Base-by-base conservation (phyloP, 495 filamentous ascomycete genomes). In the Penicillium coprophilum region DNA sequence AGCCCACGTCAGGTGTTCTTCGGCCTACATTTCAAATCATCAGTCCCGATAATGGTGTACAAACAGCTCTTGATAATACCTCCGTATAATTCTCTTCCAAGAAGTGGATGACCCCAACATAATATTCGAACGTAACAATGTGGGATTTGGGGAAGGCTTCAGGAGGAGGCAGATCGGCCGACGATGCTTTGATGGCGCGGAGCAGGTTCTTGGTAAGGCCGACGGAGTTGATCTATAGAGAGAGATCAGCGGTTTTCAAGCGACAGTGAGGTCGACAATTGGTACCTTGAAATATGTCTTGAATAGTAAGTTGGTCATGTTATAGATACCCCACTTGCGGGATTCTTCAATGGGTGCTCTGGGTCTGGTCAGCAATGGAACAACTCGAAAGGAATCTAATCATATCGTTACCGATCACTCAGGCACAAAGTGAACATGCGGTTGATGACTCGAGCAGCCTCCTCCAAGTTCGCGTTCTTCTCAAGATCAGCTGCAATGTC, bases 311-410 rank as follows among this genome's bases (percentile, higher is more conserved):
- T 96, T 97, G 56, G 89, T 89, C 38, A 87, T 91, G 69, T 92
- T 88, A 74, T 97, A 98, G 40, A 93, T 85, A 0, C 90, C 95
- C 95, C 95, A 97, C 81, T 97, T 98, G 7, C 95, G 83, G 0
- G 93, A 96, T 43, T 94, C 87, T 66, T 93, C 87, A 23, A 96
- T 75, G 7, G 90, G 83, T 17, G 91, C 87, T 56, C 93, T 97
- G 71, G 48, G 17, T 65, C 41, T 24, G 40, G 50, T 76, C 36
- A 73, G 68, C 24, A 58, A 64, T n/a, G 9, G 32, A 48, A 27
- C 23, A 36, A 61, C 11, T 45, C 12, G 38, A 62, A n/a, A n/a
- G n/a, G 6, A 9, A 20, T n/a, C 49, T 23, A 17, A 50, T 11
- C 15, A 51, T 31, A 17, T 44, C 74, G 82, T 58, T 74, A 96